A percentile compares a stretch with the other conserved stretches of the same genome.
Evolutionary conservation across 2,329 filamentous ascomycete species (phyloP).

Genomic region (Penicillium rolfsii): DNA sequence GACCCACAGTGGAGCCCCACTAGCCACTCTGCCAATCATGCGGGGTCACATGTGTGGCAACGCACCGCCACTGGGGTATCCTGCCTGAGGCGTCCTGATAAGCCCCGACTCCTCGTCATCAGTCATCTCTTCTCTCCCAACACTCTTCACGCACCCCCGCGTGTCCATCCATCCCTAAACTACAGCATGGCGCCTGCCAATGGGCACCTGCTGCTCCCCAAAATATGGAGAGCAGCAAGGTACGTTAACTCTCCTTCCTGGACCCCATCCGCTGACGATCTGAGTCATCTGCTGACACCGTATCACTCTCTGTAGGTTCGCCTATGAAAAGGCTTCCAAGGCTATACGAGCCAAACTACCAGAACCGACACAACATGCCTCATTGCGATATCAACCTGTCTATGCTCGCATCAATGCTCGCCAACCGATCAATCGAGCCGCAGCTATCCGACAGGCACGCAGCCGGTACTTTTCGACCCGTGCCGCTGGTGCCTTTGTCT

Average conservation of each 20-base stretch:
- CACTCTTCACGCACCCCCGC: constrained; percentile 10
- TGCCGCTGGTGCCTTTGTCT: constrained; percentile 53
- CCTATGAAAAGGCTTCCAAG: constrained; percentile 52
- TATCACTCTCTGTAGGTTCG: constrained; percentile 43
- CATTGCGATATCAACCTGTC: constrained; percentile 61
- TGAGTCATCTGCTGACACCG: constrained; percentile 30
- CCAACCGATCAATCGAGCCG: constrained; percentile 64
- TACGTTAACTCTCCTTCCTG: constrained; percentile 33
- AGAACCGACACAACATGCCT: constrained; percentile 42
- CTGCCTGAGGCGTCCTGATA: constrained; percentile 27
- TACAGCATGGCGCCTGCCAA: constrained; percentile 51
- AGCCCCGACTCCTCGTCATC: constrained; percentile 26
- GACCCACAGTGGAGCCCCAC: neutral
- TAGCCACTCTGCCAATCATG: constrained; percentile 7
- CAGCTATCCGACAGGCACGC: constrained; percentile 65
- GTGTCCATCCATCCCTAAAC: constrained; percentile 17
- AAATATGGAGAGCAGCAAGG: constrained; percentile 54
- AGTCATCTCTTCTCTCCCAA: constrained; percentile 30
- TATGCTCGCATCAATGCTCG: constrained; percentile 60
- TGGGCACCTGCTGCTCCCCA: constrained; percentile 55
- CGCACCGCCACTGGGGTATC: constrained; percentile 23
- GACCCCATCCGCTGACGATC: neutral
- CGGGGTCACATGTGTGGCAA: constrained; percentile 26
- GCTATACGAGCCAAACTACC: constrained; percentile 48
- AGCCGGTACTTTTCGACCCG: constrained; percentile 67